Evolutionary conservation across 345 rosid genomes (phyloP), one percentile per base, ranked within the genome.

Genomic region (Rhodamnia argentea): DNA sequence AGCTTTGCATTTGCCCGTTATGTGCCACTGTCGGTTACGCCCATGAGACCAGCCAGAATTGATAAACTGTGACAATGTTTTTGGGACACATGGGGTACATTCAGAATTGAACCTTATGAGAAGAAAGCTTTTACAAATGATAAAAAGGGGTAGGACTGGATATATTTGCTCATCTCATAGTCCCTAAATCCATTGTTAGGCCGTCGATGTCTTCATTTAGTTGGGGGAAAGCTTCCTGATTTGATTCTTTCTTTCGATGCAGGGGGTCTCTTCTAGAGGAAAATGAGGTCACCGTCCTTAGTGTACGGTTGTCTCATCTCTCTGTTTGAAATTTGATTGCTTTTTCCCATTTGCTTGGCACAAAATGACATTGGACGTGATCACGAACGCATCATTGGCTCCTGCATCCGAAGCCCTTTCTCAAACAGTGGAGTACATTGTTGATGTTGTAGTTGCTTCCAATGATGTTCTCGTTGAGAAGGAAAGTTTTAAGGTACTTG

Each of bases 401-500:
- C 90, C 94, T 2, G 94, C 84, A 70, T 55, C 93, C 1, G 94
- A 94, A 53, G 56, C 84, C 58, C 82, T 94, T 85, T 90, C 95
- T 27, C 91, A 91, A 85, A 83, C 82, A 24, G 84, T 91, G 14
- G 94, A 92, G 88, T 87, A 83, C 58, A 89, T 93, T 87, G 85
- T 89, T 78, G 95, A 93, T 84, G 52, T 87, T 58, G 81, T 86
- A 78, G 83, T 14, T 85, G 87, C 88, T 85, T 86, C 94, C 64
- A 89, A 90, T 29, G 76, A 91, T 59, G 94, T 92, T 56, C 87
- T 94, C 29, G 18, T 93, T 62, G 92, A 93, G 86, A 92, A 90
- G 86, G 94, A 92, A 37, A 89, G 91, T 88, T 94, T 92, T 90
- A 89, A 40, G 89, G 91, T 91, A 86, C 92, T 94, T 86, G 76